Conservation (phyloP, 148 eudicot genomes). For the Cornus controversa region DNA sequence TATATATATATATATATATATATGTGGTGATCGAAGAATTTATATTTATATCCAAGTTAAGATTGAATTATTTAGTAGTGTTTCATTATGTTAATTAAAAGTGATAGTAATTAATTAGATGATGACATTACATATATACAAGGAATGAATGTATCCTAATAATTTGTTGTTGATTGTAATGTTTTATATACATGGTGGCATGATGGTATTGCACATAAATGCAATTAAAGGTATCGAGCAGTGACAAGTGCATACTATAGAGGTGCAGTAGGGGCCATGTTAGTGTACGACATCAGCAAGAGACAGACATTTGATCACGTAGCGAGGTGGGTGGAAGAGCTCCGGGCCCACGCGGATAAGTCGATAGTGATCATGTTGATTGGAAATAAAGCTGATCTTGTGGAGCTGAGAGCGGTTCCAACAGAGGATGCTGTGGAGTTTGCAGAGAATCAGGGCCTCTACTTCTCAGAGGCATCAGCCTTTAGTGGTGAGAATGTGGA, state of each 20-base stretch:
- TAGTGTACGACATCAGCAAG: slow-evolving; percentile 77
- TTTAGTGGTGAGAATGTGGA: slow-evolving; percentile 81
- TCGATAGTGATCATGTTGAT: slow-evolving; percentile 74
- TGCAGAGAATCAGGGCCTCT: slow-evolving; percentile 66
- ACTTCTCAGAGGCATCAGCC: slow-evolving; percentile 78
- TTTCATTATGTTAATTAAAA: too few species aligned
- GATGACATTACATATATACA: too few species aligned
- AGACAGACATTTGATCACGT: slow-evolving; percentile 75
- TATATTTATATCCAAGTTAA: too few species aligned
- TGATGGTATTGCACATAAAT: not conserved
- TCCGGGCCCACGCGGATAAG: slow-evolving; percentile 71
- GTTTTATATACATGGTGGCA: too few species aligned
- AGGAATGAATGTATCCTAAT: too few species aligned
- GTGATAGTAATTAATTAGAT: too few species aligned
- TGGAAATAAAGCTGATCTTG: slow-evolving; percentile 80
- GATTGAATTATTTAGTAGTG: too few species aligned
- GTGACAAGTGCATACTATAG: slow-evolving; percentile 94
- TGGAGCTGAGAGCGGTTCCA: slow-evolving; percentile 58
- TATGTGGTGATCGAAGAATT: too few species aligned
- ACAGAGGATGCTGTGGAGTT: slow-evolving; percentile 69
- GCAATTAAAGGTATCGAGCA: slow-evolving; percentile 57
- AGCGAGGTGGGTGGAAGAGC: slow-evolving; percentile 80
- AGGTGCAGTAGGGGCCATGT: slow-evolving; percentile 82
- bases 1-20: too few species aligned
- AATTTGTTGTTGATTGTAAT: too few species aligned